Evolutionary conservation across 257 asterid species (phyloP), one percentile per base, ranked within the genome.

Genomic region (Ophiorrhiza pumila): DNA sequence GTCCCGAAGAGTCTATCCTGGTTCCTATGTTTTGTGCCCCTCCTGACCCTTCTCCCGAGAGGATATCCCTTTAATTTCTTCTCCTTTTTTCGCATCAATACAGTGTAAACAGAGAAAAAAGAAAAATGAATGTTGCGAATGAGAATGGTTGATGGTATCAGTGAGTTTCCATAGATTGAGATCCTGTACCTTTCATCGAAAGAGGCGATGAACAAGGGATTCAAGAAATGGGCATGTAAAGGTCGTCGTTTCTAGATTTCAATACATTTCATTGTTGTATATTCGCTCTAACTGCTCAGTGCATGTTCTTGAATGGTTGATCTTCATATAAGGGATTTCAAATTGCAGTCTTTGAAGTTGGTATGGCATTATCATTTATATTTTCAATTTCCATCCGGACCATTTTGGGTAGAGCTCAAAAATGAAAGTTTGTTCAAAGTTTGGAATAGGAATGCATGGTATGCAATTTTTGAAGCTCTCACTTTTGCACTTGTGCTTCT

Each of bases 1-100:
- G 75, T 76, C 62, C 59, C 18, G 39, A 73, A 42, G 47, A 43
- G 56, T 74, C 78, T 43, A 62, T 62, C 56, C 11, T 37, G 15
- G 42, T 57, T 2, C 43, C 11, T 42, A 14, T 50, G 25, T 57
- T 42, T 34, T 31, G 17, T 13, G 17, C 61, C 6, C 69, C 11
- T 41, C 31, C 4, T 37, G 17, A 1, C 31, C 37, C n/a, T 42
- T 11, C 49, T 31, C 12, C 50, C 35, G 11, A 25, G 62, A 39
- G 32, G 64, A 8, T 18, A 18, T 34, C 65, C 56, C 41, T n/a
- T n/a, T n/a, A n/a, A n/a, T 27, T 31, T 32, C 59, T 20, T 27
- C 25, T 12, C 59, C 45, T 0, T 72, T 47, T 46, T 29, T 13
- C 49, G 0, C 32, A 14, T 6, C 53, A n/a, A 59, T 45, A 41